These are phyloP conservation scores for Stemphylium vesicarium DNA, from an alignment of 2,329 filamentous ascomycete species.

Conservation along the genomic window DNA sequence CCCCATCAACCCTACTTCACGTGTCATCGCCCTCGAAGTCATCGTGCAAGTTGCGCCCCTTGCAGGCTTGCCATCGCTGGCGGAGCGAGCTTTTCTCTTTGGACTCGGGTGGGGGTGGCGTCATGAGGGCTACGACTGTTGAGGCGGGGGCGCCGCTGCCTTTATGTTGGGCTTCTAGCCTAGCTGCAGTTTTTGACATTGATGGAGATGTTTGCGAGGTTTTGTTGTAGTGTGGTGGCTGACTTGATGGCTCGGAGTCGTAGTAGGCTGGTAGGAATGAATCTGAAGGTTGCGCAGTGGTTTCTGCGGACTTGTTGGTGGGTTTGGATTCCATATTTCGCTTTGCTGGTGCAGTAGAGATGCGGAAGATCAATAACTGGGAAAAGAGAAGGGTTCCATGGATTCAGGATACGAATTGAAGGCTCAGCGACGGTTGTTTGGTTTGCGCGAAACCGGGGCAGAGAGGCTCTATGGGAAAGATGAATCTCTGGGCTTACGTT, in stretches of 20 bases:
- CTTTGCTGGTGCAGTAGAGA: too few species aligned
- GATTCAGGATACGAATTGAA: too few species aligned
- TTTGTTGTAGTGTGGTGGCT: constrained; percentile 4
- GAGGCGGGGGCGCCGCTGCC: neutral
- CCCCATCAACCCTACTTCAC: neutral
- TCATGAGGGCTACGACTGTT: neutral
- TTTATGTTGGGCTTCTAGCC: neutral
- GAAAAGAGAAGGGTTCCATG: too few species aligned
- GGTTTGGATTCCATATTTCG: neutral
- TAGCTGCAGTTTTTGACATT: too few species aligned
- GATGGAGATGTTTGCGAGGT: neutral
- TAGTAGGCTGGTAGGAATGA: neutral
- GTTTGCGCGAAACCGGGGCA: too few species aligned
- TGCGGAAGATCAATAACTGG: too few species aligned
- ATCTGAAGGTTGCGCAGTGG: neutral
- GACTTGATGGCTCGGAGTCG: constrained; percentile 12
- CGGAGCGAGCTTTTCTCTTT: neutral
- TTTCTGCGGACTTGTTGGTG: neutral
- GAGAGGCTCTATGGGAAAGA: too few species aligned
- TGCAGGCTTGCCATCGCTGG: neutral
- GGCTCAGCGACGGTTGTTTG: too few species aligned
- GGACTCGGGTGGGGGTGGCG: neutral
- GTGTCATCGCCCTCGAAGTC: too few species aligned
- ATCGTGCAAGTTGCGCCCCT: neutral
- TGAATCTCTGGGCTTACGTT: too few species aligned